phyloP scores from a whole-genome alignment of 164 flowering plant species.

The Aristolochia contorta region DNA sequence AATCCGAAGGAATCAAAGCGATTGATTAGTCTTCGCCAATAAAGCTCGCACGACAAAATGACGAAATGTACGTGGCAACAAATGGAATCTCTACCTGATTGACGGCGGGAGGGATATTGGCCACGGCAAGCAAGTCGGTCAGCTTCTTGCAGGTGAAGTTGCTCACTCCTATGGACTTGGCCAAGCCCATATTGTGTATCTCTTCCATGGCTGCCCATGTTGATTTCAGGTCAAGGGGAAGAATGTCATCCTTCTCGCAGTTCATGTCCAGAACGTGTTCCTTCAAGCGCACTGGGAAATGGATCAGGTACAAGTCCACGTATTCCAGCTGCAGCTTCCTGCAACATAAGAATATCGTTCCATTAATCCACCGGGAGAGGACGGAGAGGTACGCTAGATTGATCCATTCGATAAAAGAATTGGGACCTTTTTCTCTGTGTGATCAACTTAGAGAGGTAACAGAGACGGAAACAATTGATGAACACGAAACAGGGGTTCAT shows the following conservation, averaged over 20 bases:
- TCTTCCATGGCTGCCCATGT: slow-evolving; percentile 27
- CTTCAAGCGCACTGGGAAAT: slow-evolving; percentile 7
- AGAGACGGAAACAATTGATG: too few relatives aligned
- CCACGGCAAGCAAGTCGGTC: slow-evolving; percentile 11
- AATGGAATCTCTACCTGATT: slow-evolving; percentile 17
- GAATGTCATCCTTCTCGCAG: slow-evolving; percentile 13
- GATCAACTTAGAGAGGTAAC: too few relatives aligned
- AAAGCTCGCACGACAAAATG: too few relatives aligned
- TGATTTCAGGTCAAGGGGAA: slow-evolving; percentile 15
- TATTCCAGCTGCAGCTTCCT: slow-evolving; percentile 11
- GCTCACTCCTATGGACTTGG: slow-evolving; percentile 25
- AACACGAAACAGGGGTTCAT: too few relatives aligned
- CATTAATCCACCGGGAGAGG: background rate
- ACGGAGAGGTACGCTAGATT: too few relatives aligned
- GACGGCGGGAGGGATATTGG: slow-evolving; percentile 24
- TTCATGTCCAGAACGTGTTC: slow-evolving; percentile 1
- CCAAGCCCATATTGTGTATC: slow-evolving; percentile 16
- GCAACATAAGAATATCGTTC: background rate
- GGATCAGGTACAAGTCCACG: slow-evolving; percentile 9
- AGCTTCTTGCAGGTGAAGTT: slow-evolving; percentile 24
- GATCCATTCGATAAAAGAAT: too few relatives aligned
- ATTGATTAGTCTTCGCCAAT: too few relatives aligned
- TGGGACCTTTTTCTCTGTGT: too few relatives aligned
- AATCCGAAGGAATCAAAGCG: background rate
- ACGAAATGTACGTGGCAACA: too few relatives aligned